Conservation (phyloP, 1,139 yeast genomes). For the Pichia inconspicua region DNA sequence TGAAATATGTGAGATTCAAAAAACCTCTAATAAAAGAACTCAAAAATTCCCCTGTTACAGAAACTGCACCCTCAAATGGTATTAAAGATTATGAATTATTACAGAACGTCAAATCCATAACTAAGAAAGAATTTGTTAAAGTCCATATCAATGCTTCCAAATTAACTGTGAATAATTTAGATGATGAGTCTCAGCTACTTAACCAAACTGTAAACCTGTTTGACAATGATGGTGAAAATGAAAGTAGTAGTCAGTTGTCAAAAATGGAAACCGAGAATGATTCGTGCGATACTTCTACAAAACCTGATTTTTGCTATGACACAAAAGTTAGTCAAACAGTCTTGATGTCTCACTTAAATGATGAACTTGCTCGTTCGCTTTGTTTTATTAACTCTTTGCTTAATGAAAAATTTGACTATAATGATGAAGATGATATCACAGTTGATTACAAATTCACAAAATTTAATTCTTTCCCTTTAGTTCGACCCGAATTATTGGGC, state of each 20-base stretch:
- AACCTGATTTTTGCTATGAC: conserved; percentile 8
- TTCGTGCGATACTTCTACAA: background rate
- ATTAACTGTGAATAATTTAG: background rate
- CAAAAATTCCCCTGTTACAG: background rate
- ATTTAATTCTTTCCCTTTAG: background rate
- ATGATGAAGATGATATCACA: conserved; percentile 2
- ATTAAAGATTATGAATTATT: conserved; percentile 4
- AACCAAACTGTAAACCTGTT: background rate
- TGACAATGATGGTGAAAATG: background rate
- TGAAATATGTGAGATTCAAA: conserved; percentile 21
- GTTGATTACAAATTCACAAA: background rate
- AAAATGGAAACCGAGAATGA: background rate
- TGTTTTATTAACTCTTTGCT: background rate
- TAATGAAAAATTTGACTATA: background rate
- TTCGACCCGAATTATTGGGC: conserved; percentile 12
- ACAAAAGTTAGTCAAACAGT: conserved; percentile 1
- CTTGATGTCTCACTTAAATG: background rate
- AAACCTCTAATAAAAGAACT: conserved; percentile 14
- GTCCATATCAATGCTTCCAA: conserved; percentile 21
- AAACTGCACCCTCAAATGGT: background rate
- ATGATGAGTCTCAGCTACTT: background rate
- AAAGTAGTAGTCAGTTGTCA: too few species aligned
- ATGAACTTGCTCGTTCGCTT: background rate
- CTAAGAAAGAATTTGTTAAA: conserved; percentile 17
- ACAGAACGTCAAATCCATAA: conserved; percentile 7